phyloP scores from a whole-genome alignment of 176 grass and related monocot genomes.

The Musa schizocarpa region DNA sequence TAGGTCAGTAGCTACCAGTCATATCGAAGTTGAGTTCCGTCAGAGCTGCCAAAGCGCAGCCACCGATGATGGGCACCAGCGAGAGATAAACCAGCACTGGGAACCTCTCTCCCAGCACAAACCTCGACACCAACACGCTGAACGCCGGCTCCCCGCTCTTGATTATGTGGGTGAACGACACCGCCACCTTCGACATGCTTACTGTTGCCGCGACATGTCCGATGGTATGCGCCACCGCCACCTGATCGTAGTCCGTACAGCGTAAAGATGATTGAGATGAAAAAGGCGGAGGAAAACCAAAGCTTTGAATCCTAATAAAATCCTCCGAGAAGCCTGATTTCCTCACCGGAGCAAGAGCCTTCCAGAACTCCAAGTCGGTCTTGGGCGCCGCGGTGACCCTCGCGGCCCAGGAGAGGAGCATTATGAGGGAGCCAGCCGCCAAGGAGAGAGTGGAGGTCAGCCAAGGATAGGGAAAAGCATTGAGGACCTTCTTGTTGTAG shows the following conservation, averaged over 20 bases:
- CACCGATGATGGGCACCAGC: neutral
- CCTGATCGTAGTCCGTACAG: neutral
- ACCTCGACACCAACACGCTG: neutral
- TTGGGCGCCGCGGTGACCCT: neutral
- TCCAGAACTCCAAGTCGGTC: neutral
- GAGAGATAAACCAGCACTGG: neutral
- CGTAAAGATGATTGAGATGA: neutral
- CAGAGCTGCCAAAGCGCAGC: neutral
- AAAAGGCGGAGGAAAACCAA: neutral
- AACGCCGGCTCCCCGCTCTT: neutral
- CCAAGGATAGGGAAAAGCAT: conserved; percentile 2
- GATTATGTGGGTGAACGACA: conserved; percentile 1
- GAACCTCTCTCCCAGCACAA: neutral
- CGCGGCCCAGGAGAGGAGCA: neutral
- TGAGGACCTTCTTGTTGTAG: conserved; percentile 2
- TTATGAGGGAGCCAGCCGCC: neutral
- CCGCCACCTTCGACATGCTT: neutral
- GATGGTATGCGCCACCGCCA: neutral
- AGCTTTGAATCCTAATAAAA: neutral
- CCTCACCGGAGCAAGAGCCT: neutral
- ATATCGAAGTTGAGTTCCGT: neutral
- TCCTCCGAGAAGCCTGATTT: neutral
- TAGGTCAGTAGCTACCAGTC: neutral
- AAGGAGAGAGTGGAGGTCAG: neutral
- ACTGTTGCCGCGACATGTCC: neutral